phyloP scores from a whole-genome alignment of 208 protist species.

The Acanthamoeba castellanii region DNA sequence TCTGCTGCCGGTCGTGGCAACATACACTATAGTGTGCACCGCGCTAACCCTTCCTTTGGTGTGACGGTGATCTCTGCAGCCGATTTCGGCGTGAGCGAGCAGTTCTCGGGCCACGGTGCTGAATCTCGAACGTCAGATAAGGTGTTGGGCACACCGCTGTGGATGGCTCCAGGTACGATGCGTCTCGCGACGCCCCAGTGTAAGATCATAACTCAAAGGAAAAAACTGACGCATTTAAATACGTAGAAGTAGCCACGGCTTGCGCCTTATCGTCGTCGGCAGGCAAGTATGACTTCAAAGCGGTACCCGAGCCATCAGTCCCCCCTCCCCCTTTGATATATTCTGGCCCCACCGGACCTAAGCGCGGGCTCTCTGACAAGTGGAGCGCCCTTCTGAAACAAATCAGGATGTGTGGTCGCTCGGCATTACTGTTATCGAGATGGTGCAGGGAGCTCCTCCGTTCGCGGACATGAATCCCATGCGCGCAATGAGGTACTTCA shows the following conservation, averaged over 20 bases:
- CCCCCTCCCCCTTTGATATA: neutral
- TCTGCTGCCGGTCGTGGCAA: neutral
- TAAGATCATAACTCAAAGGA: neutral
- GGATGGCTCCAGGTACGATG: constrained; percentile 56
- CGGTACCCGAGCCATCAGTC: neutral
- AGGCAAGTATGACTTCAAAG: constrained; percentile 36
- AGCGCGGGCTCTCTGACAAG: too few relatives aligned
- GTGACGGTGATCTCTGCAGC: constrained; percentile 76
- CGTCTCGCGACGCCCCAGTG: neutral
- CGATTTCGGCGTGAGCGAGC: constrained; percentile 68
- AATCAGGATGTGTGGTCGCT: constrained; percentile 74
- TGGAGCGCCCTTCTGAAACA: too few relatives aligned
- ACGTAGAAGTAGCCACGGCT: constrained; percentile 49
- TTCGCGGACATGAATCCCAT: constrained; percentile 47
- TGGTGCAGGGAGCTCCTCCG: constrained; percentile 27
- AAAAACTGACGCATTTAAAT: constrained; percentile 20
- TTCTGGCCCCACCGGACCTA: too few relatives aligned
- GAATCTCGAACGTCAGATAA: constrained; percentile 59
- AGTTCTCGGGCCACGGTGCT: constrained; percentile 30
- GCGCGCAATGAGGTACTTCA: constrained; percentile 55
- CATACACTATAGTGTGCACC: neutral
- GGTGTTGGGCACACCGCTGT: constrained; percentile 48
- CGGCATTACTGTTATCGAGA: constrained; percentile 72
- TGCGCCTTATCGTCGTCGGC: neutral
- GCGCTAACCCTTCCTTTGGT: too few relatives aligned